phyloP scores from a whole-genome alignment of 148 eudicot genomes.

The Chenopodium quinoa region DNA sequence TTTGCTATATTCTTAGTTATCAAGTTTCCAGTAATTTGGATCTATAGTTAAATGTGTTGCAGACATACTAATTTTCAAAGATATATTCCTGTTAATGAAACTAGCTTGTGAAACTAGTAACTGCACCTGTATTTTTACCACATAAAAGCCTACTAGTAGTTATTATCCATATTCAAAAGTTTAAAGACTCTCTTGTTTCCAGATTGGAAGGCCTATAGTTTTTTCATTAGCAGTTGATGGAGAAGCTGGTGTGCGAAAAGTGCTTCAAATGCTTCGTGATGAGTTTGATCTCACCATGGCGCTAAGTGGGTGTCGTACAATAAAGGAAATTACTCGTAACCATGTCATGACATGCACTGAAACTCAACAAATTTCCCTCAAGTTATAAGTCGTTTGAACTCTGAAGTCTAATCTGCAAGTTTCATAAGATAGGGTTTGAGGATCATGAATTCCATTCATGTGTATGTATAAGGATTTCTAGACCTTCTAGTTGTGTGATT shows the following conservation, averaged over 20 bases:
- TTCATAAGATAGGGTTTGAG: too few species aligned
- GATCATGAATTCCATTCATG: too few species aligned
- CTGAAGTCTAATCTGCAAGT: too few species aligned
- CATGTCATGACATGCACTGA: conserved; percentile 60
- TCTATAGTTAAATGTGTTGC: background rate
- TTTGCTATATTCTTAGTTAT: background rate
- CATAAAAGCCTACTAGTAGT: background rate
- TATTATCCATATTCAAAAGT: background rate
- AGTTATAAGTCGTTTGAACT: conserved; percentile 24
- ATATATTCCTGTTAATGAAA: background rate
- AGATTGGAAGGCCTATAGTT: conserved; percentile 84
- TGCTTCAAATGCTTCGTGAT: conserved; percentile 74
- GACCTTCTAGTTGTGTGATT: too few species aligned
- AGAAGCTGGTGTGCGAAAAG: conserved; percentile 71
- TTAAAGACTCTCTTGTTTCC: conserved; percentile 3
- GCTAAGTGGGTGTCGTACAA: conserved; percentile 63
- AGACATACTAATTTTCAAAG: too few species aligned
- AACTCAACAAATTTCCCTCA: conserved; percentile 35
- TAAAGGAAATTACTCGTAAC: conserved; percentile 61
- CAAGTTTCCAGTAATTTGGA: background rate
- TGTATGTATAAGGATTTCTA: too few species aligned
- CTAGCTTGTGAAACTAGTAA: background rate
- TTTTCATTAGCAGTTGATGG: conserved; percentile 79
- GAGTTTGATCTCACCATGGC: conserved; percentile 92
- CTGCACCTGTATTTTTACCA: background rate